These are phyloP conservation scores for Ophiostoma quercus DNA, from an alignment of 2,329 filamentous ascomycete genomes.

Conservation along the genomic window DNA sequence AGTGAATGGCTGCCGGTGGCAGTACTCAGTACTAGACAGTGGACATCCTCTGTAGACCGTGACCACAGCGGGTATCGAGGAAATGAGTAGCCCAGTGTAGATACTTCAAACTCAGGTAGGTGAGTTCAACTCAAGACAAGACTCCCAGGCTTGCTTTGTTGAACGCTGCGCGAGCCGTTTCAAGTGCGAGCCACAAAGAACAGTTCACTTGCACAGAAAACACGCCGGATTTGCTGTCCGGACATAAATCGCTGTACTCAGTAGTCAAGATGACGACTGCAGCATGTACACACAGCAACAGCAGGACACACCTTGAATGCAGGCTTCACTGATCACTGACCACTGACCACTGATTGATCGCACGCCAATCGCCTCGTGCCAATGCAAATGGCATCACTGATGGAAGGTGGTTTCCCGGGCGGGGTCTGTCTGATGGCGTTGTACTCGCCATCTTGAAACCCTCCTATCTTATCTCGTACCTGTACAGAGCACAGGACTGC, in stretches of 20 bases:
- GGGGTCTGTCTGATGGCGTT: slow-evolving; percentile 9
- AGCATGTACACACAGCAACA: too few relatives aligned
- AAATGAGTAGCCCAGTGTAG: not conserved
- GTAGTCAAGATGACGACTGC: not conserved
- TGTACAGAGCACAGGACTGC: not conserved
- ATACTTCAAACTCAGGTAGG: too few relatives aligned
- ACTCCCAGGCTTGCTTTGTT: not conserved
- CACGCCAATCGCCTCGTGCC: not conserved
- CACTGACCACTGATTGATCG: not conserved
- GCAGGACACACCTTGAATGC: not conserved
- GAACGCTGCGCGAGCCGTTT: not conserved
- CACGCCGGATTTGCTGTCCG: not conserved
- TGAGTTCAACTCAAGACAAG: too few relatives aligned
- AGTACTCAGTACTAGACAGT: too few relatives aligned
- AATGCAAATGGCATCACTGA: slow-evolving; percentile 11
- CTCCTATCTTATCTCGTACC: not conserved
- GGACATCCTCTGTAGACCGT: too few relatives aligned
- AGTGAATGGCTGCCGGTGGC: not conserved
- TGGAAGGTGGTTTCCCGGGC: not conserved
- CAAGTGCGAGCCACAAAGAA: not conserved
- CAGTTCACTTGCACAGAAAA: not conserved
- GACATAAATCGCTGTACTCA: not conserved
- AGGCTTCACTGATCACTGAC: not conserved
- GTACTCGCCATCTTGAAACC: not conserved
- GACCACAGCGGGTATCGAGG: not conserved